Evolutionary conservation across 495 filamentous ascomycete species (phyloP).

Genomic region (Hypoxylon intermedium): DNA sequence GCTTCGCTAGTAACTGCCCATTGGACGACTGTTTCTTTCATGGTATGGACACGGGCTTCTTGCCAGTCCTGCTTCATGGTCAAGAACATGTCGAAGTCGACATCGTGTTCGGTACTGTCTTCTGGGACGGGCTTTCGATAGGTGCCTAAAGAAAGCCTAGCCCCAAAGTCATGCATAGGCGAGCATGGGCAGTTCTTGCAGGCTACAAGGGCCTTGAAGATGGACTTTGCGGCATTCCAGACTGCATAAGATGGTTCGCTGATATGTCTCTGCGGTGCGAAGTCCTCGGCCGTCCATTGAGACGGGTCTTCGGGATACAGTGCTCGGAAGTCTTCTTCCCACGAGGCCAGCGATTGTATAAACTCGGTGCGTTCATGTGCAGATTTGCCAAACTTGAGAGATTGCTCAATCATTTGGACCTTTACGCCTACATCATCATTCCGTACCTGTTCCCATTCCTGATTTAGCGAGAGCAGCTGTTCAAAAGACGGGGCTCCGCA

Average conservation of each 20-base stretch:
- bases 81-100: conserved; percentile 10
- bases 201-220: conserved; percentile 4
- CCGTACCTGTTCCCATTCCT: no score
- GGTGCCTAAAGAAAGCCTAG: conserved; percentile 1
- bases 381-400: no score
- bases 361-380: no score
- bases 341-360: no score
- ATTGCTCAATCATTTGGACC: no score
- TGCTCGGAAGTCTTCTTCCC: no score
- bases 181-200: conserved; percentile 3
- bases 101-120: not conserved
- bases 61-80: conserved; percentile 9
- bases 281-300: no score
- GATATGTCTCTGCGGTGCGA: no score
- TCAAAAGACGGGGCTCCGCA: no score
- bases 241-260: conserved; percentile 4
- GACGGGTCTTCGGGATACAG: no score
- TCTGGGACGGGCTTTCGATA: conserved; percentile 1
- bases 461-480: no score
- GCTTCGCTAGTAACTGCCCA: not conserved
- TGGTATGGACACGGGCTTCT: not conserved
- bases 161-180: conserved; percentile 2
- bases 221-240: not conserved
- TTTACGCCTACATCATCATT: no score
- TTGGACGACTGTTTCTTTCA: not conserved